These are phyloP conservation scores for Piper betle DNA, from an alignment of 164 flowering plant genomes.

Conservation along the genomic window DNA sequence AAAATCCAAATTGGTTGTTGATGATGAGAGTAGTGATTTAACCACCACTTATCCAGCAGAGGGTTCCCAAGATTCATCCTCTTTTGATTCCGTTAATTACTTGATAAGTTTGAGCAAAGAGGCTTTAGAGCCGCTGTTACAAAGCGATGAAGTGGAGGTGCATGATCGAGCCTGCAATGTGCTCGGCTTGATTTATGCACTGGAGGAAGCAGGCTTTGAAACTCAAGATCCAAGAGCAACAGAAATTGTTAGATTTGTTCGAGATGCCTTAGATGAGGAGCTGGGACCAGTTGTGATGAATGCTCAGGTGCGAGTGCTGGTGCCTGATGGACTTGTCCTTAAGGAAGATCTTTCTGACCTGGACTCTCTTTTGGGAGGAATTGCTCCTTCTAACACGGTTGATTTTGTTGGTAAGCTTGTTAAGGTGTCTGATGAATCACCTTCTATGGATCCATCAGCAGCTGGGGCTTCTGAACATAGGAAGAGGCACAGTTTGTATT, in stretches of 20 bases:
- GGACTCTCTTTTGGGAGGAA: slow-evolving; percentile 46
- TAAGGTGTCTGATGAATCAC: slow-evolving; percentile 15
- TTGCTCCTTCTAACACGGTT: slow-evolving; percentile 32
- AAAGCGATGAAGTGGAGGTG: slow-evolving; percentile 64
- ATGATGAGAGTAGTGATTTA: slow-evolving; percentile 18
- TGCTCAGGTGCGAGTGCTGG: slow-evolving; percentile 63
- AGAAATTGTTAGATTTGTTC: slow-evolving; percentile 28
- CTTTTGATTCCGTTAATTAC: slow-evolving; percentile 35
- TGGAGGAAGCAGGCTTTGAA: slow-evolving; percentile 22
- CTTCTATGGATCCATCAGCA: slow-evolving; percentile 22
- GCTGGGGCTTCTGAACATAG: slow-evolving; percentile 75
- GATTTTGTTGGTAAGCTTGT: slow-evolving; percentile 21
- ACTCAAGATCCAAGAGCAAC: slow-evolving; percentile 19
- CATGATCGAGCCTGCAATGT: slow-evolving; percentile 66
- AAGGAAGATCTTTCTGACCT: slow-evolving; percentile 53
- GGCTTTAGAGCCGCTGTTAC: slow-evolving; percentile 44
- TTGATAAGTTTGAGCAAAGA: slow-evolving; percentile 39
- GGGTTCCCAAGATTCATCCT: slow-evolving; percentile 13
- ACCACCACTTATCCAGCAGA: slow-evolving; percentile 16
- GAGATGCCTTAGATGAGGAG: slow-evolving; percentile 45
- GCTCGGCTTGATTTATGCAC: slow-evolving; percentile 47
- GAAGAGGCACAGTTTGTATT: slow-evolving; percentile 77
- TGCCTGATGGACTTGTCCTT: slow-evolving; percentile 69
- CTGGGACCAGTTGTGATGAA: slow-evolving; percentile 63
- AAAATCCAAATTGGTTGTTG: slow-evolving; percentile 11